A percentile compares a stretch with the other conserved stretches of the same genome.
phyloP scores from a whole-genome alignment of 495 filamentous ascomycete species.

The Barbatosphaeria neglecta region DNA sequence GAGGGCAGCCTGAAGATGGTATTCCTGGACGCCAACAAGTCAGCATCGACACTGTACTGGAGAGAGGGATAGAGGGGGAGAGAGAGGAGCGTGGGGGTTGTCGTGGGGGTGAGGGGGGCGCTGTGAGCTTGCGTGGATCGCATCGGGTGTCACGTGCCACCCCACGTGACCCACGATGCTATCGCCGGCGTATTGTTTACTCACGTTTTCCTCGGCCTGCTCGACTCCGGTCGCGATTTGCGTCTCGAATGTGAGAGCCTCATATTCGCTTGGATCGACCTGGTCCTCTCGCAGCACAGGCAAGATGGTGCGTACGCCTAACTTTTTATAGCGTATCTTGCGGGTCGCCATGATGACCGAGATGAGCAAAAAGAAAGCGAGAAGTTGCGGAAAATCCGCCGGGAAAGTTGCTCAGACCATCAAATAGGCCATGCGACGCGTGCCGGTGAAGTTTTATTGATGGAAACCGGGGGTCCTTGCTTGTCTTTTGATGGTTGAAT shows the following conservation, averaged over 20 bases:
- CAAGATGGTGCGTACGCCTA: constrained; percentile 76
- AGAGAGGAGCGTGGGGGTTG: constrained; percentile 18
- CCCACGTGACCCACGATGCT: constrained; percentile 31
- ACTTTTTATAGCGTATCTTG: constrained; percentile 80
- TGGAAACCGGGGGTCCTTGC: constrained; percentile 35
- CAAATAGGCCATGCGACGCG: constrained; percentile 43
- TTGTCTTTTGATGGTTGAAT: constrained; percentile 49
- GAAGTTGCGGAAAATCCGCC: constrained; percentile 36
- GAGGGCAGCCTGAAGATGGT: constrained; percentile 92
- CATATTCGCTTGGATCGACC: constrained; percentile 63
- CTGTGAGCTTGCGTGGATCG: too few relatives aligned
- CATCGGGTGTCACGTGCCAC: constrained; percentile 39
- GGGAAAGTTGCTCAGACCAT: constrained; percentile 32
- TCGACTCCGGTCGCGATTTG: constrained; percentile 95
- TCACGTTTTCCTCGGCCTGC: constrained; percentile 90
- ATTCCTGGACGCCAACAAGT: constrained; percentile 55
- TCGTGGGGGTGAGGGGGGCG: constrained; percentile 11
- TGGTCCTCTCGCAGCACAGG: constrained; percentile 79
- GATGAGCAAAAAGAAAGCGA: constrained; percentile 24
- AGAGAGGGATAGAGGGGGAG: too few relatives aligned
- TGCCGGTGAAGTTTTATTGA: constrained; percentile 43
- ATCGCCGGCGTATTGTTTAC: constrained; percentile 40
- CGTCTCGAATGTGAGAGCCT: constrained; percentile 38
- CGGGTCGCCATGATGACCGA: constrained; percentile 53
- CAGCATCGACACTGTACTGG: constrained; percentile 14